Conservation (phyloP, 83 land plant genomes). For the Diphasiastrum complanatum region DNA sequence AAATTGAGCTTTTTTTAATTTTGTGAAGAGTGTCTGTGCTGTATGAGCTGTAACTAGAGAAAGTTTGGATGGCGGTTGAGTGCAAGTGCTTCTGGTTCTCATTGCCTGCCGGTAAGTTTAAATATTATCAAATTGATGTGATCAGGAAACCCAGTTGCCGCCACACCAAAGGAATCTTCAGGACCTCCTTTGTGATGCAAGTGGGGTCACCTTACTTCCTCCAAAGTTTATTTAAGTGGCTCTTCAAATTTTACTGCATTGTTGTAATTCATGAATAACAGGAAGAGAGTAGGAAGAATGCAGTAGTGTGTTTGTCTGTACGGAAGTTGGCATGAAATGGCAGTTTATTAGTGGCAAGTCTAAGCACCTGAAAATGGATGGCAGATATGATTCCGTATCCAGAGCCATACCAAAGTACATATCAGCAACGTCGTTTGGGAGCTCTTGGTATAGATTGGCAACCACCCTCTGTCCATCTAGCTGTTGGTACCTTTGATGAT, state of each 20-base stretch:
- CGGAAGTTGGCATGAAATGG: too few species aligned
- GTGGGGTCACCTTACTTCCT: conserved; percentile 42
- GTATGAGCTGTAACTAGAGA: background rate
- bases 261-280: conserved; percentile 40
- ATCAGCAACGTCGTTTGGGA: conserved; percentile 78
- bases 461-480: conserved; percentile 51
- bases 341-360: too few species aligned
- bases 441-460: conserved; percentile 83
- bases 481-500: conserved; percentile 60
- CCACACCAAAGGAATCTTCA: conserved; percentile 78
- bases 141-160: conserved; percentile 79
- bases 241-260: conserved; percentile 20
- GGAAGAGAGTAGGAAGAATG: conserved; percentile 39
- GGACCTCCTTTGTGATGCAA: conserved; percentile 87
- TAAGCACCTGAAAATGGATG: background rate
- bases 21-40: background rate
- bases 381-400: conserved; percentile 88
- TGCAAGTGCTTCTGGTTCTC: conserved; percentile 1
- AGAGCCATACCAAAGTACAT: conserved; percentile 82
- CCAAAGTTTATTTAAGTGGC: background rate
- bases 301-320: too few species aligned
- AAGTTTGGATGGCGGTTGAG: background rate
- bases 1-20: conserved; percentile 1
- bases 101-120: background rate
- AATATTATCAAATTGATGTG: background rate